Evolutionary conservation across 225 moss, liverwort and hornwort species (phyloP), one percentile per base, ranked within the genome.

Genomic region (Bryoerythrophyllum caledonicum): DNA sequence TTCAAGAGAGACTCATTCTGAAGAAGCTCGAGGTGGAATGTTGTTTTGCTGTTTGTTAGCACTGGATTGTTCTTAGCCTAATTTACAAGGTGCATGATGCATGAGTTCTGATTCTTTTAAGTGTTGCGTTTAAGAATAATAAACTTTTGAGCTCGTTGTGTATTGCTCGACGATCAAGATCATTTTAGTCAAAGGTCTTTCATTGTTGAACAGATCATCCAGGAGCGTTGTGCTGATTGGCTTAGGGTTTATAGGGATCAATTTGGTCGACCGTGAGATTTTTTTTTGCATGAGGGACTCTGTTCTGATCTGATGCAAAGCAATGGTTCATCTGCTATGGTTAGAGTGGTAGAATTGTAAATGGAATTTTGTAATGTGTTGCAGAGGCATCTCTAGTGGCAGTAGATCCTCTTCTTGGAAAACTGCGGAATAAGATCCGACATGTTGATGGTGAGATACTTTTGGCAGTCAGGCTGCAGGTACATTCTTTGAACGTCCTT

Each of bases 351-450:
- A 64, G 60, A 72, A 30, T 59, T 10, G n/a, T 44, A 44, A 56
- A 44, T 48, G 40, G 14, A 25, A 75, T 62, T 32, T 20, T 68
- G 54, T 70, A 38, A 54, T 43, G 66, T 76, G 75, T 35, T 83
- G 70, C 86, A 94, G 91, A 94, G 84, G 87, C 91, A 67, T 91
- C 90, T 56, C 76, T 90, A 65, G 90, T 94, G 71, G 94, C 86
- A 77, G 94, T 92, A 62, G 91, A 91, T 35, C 93, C 91, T 49
- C 84, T 94, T 21, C 86, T 94, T 71, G 84, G 75, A 49, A 94
- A 94, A 82, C 81, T 94, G 46, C 82, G 89, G 67, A 94, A 87
- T 73, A 90, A 94, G 83, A 90, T 92, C 72, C 87, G 90, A 28
- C 90, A 88, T 62, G 94, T 94, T 26, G 91, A 91, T 82, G 82